These are phyloP conservation scores for Austroboletus niveus DNA, from an alignment of 1,284 basidiomycete species.

Conservation along the genomic window DNA sequence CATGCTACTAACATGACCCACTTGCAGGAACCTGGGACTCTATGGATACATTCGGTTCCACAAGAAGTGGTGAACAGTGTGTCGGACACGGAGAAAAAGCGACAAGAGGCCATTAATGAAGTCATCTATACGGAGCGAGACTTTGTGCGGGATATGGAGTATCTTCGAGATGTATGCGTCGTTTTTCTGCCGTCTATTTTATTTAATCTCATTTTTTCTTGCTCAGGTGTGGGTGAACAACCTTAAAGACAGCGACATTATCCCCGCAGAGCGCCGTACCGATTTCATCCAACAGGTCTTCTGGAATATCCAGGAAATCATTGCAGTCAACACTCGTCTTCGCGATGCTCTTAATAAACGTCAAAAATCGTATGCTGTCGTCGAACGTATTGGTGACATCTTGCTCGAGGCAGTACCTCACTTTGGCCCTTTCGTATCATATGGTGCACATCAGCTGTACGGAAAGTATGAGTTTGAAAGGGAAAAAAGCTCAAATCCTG, in stretches of 20 bases:
- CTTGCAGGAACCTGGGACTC: conserved; percentile 79
- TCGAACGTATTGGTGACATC: conserved; percentile 91
- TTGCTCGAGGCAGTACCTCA: conserved; percentile 86
- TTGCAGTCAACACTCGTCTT: conserved; percentile 85
- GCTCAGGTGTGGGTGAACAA: conserved; percentile 87
- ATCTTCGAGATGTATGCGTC: conserved; percentile 84
- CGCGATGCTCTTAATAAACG: conserved; percentile 94
- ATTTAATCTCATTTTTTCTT: conserved; percentile 1
- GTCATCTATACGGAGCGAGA: conserved; percentile 98
- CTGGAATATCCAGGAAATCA: conserved; percentile 97
- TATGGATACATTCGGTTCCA: conserved; percentile 97
- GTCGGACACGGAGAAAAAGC: conserved; percentile 89
- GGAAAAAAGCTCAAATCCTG: conserved; percentile 91
- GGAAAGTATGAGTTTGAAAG: conserved; percentile 99
- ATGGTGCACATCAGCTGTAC: conserved; percentile 96
- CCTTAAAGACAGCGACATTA: conserved; percentile 73
- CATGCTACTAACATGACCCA: conserved; percentile 9
- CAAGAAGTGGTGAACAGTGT: conserved; percentile 93
- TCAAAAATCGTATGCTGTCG: conserved; percentile 92
- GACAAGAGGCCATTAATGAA: conserved; percentile 99
- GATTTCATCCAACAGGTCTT: conserved; percentile 95
- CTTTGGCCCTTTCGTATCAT: conserved; percentile 91
- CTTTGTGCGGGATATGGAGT: conserved; percentile 98
- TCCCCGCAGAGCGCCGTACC: conserved; percentile 74
- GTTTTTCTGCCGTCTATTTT: conserved; percentile 1